phyloP scores from a whole-genome alignment of 768 basidiomycete species.

The Omphalotus guepiniiformis region DNA sequence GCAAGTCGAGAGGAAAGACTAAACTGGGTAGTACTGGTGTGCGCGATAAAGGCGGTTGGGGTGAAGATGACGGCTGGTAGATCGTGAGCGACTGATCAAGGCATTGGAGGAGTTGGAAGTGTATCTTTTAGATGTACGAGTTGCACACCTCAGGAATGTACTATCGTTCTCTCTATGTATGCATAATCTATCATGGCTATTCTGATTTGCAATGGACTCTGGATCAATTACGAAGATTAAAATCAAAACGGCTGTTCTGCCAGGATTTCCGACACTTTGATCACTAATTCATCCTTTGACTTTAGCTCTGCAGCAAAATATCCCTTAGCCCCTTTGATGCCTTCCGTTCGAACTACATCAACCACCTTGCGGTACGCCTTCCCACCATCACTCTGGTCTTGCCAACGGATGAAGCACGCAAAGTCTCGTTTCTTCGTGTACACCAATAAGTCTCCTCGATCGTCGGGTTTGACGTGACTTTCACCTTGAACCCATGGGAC shows the following conservation, averaged over 20 bases:
- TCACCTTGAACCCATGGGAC: constrained; percentile 26
- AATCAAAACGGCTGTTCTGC: constrained; percentile 57
- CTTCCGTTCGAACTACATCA: constrained; percentile 35
- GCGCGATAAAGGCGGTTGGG: constrained; percentile 82
- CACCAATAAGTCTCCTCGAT: constrained; percentile 31
- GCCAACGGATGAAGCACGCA: constrained; percentile 35
- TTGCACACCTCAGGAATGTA: no score
- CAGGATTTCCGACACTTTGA: constrained; percentile 48
- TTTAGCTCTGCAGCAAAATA: constrained; percentile 53
- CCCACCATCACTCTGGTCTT: constrained; percentile 23
- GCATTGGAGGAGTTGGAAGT: no score
- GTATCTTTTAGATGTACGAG: no score
- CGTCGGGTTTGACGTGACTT: constrained; percentile 4
- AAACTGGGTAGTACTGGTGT: constrained; percentile 63
- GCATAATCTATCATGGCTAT: no score
- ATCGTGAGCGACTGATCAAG: no score
- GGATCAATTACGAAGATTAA: no score
- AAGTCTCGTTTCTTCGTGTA: constrained; percentile 55
- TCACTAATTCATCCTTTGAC: constrained; percentile 40
- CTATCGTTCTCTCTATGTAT: no score
- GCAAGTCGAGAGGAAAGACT: constrained; percentile 71
- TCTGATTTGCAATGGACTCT: no score
- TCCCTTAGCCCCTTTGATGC: constrained; percentile 41
- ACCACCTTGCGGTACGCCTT: constrained; percentile 36
- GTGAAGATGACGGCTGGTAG: constrained; percentile 19